These are phyloP conservation scores for Glycyrrhiza uralensis DNA, from an alignment of 306 rosid genomes.

Conservation along the genomic window DNA sequence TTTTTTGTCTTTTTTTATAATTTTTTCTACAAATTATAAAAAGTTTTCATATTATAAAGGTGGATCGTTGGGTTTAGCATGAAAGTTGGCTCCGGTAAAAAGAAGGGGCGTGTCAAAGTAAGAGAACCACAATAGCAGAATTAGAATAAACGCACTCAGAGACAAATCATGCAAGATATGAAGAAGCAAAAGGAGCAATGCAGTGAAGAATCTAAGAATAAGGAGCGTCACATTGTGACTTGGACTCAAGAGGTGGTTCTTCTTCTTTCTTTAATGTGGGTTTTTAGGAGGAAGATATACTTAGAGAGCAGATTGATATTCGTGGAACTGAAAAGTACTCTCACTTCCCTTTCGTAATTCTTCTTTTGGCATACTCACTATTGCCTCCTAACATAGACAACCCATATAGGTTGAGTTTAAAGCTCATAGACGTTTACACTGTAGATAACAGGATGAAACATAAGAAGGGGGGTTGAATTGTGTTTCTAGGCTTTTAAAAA, in stretches of 20 bases:
- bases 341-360: background rate
- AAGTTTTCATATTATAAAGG: conserved; percentile 30
- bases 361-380: conserved; percentile 17
- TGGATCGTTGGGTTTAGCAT: conserved; percentile 56
- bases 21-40: background rate
- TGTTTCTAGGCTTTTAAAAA: too few relatives aligned
- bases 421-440: too few relatives aligned
- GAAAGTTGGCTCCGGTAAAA: conserved; percentile 58
- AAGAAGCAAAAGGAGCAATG: conserved; percentile 32
- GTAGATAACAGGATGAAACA: too few relatives aligned
- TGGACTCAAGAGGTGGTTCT: conserved; percentile 85
- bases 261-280: background rate
- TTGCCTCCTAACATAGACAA: too few relatives aligned
- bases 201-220: conserved; percentile 78
- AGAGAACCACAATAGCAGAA: conserved; percentile 26
- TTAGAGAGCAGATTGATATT: conserved; percentile 62
- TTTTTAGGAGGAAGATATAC: conserved; percentile 77
- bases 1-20: background rate
- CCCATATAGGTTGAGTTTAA: too few relatives aligned
- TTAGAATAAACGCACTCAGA: conserved; percentile 26
- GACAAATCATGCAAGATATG: conserved; percentile 52
- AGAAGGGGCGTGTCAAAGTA: conserved; percentile 57
- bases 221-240: conserved; percentile 89
- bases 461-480: too few relatives aligned
- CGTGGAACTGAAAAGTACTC: conserved; percentile 87